Evolutionary conservation across 306 rosid genomes (phyloP), one percentile per base, ranked within the genome.

Genomic region (Acacia crassicarpa): DNA sequence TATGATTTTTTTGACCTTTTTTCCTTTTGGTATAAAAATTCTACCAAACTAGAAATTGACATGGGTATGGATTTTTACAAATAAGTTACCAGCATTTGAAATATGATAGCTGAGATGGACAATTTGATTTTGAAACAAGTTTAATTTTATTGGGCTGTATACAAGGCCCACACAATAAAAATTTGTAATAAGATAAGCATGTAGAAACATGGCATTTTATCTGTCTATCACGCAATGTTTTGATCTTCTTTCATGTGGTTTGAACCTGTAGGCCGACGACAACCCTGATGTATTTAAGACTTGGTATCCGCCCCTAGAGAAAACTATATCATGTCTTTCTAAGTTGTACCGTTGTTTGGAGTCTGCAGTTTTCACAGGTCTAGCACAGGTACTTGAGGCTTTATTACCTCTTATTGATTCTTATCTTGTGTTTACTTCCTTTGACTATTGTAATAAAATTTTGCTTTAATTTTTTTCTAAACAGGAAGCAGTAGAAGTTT

Each of bases 401-500:
- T 84, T 70, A 54, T 51, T 30, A 38, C 51, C 72, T 72, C 59
- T 56, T 76, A 66, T 53, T 45, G 74, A 76, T 74, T 80, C 44
- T 58, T 44, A 41, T 65, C 63, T 44, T 61, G 75, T 58, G 46
- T 48, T 80, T 56, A 38, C 54, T 53, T 81, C 69, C n/a, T 51
- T 77, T 41, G 81, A 51, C 75, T 75, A 61, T 72, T 81, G 68
- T 80, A 72, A 17, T 84, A 16, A 74, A 67, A 63, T 73, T 40
- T 40, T 16, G 49, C 23, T 33, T 72, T 82, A 65, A 61, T 67
- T 80, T 46, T 77, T 53, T 78, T 43, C 85, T 83, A 69, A 75
- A 59, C 97, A 96, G 99, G 99, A 96, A 91, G 99, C 90, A 13
- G 97, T 96, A 65, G 99, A 96, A 84, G 92, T 96, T 84, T 93